Conservation (phyloP, 257 asterid genomes). For the Solanum appendiculatum region DNA sequence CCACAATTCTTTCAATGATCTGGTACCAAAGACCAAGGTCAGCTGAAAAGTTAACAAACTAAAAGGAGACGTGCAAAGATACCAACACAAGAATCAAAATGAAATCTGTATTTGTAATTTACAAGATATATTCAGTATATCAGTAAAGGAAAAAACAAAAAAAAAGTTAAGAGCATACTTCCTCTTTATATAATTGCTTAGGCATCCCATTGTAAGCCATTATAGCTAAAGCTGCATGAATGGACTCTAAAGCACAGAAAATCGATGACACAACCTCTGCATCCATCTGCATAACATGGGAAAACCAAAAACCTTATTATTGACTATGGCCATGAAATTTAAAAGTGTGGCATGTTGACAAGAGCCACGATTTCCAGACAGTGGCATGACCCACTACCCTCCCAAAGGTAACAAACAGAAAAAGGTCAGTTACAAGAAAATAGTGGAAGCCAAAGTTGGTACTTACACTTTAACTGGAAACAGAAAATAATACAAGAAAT, state of each 20-base stretch:
- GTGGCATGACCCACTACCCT: neutral
- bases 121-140: neutral
- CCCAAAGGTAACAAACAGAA: neutral
- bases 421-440: neutral
- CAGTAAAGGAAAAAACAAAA: neutral
- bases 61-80: neutral
- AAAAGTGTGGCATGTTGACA: neutral
- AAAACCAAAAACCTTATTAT: neutral
- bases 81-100: neutral
- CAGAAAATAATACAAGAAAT: neutral
- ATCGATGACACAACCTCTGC: conserved; percentile 64
- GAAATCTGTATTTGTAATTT: neutral
- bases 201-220: conserved; percentile 86
- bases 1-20: conserved; percentile 94
- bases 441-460: neutral
- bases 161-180: conserved; percentile 35
- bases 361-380: neutral
- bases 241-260: conserved; percentile 80
- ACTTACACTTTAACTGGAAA: neutral
- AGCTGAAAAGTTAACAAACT: conserved; percentile 4
- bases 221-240: conserved; percentile 87
- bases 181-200: conserved; percentile 88
- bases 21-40: conserved; percentile 28
- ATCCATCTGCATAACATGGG: conserved; percentile 58
- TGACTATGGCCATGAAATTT: neutral